Base-by-base conservation (phyloP, 805 yeast genomes). In the Aciculoconidium aculeatum region DNA sequence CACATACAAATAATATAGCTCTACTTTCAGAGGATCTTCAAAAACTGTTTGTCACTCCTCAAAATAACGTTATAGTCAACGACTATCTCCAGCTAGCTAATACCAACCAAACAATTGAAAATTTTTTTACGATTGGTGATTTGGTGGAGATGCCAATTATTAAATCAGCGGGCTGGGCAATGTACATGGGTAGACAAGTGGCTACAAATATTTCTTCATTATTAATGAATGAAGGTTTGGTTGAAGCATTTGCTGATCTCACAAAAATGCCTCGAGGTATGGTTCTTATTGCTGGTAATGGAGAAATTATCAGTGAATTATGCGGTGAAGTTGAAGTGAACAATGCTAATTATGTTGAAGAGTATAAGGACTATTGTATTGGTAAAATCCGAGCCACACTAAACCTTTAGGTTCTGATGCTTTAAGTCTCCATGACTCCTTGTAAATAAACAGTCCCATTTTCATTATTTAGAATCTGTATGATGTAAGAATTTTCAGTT, bases 81-180 rank as follows among this genome's bases (percentile, higher is more conserved):
- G 56, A 55, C 12, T 61, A 53, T 38, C 44, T 61, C 19, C 69
- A 63, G 34, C 42, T 61, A 20, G 29, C 42, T 10, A 42, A 37
- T 36, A 40, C 41, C 5, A 44, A 34, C 7, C 34, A 35, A 2
- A 36, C 37, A 17, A 30, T 38, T 17, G 25, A 38, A 11, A 50
- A 58, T 31, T 41, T 61, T 27, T 63, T 62, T 32, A 58, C 45
- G 19, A 31, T 61, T 14, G 69, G 69, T 5, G 67, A 63, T 38
- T 42, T 62, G 35, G 61, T 59, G 4, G 65, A 62, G 24, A 32
- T 54, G 16, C 59, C 65, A 17, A 58, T 61, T 29, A 59, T 63
- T 37, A 63, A 63, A 42, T 55, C 62, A 25, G 68, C 69, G 3
- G 69, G 69, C 2, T 63, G 68, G 68, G 68, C 67, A 3, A 51